Evolutionary conservation across 352 stramenopile genomes (phyloP), one percentile per base, ranked within the genome.

Genomic region (Plasmopara halstedii): DNA sequence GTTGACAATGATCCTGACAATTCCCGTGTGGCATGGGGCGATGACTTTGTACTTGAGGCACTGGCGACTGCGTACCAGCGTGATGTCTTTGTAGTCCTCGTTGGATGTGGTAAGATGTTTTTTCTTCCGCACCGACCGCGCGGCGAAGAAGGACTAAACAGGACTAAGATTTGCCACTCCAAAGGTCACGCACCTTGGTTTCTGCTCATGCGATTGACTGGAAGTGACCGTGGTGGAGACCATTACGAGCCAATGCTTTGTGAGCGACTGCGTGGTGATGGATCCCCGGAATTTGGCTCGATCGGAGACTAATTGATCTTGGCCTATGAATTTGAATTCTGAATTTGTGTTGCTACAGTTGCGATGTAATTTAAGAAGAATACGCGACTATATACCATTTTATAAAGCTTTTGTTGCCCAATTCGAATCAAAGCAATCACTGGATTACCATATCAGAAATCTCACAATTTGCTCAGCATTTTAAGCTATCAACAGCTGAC

Each of bases 231-330:
- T 38, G 82, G 82, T 8, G 82, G 82, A 21, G 82, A 94, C 54
- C 82, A 94, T 50, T 94, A 94, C 64, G 82, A 94, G 53, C 82
- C 82, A 13, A 94, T 94, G 82, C 63, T 88, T 13, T 88, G 74
- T 38, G 73, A 88, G 47, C 79, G 82, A 19, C 70, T 94, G 47
- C 79, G 80, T 29, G 80, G 82, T 15, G 80, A 94, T 39, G 79
- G 79, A 33, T 91, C 77, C n/a, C 67, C 62, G 7, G 79, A 94
- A 50, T 90, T 94, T 50, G 82, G 82, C 22, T 74, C 62, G 15
- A 94, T 94, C 29, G 82, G 82, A 45, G 82, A 94, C 45, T 86
- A 46, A 69, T 38, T 11, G n/a, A n/a, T n/a, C n/a, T n/a, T n/a
- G n/a, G n/a, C n/a, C n/a, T n/a, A n/a, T n/a, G n/a, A n/a, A n/a